phyloP scores from a whole-genome alignment of 345 rosid genomes.

The Camelina neglecta region DNA sequence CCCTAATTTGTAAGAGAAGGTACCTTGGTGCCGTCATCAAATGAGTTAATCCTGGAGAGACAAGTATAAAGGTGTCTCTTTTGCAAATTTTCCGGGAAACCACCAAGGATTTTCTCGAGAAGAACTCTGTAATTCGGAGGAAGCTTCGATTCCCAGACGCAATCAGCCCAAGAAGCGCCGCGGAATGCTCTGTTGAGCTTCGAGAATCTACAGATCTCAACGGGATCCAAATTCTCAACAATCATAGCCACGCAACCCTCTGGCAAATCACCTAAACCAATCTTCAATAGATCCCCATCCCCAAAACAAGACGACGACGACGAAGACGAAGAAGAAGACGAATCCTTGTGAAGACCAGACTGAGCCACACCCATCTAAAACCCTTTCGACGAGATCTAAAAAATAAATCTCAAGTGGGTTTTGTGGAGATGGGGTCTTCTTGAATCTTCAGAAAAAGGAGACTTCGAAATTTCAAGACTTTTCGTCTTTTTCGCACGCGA shows the following conservation, averaged over 20 bases:
- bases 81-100: slow-evolving; percentile 47
- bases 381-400: slow-evolving; percentile 14
- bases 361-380: slow-evolving; percentile 64
- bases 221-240: slow-evolving; percentile 69
- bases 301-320: slow-evolving; percentile 35
- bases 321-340: slow-evolving; percentile 12
- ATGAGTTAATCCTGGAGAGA: slow-evolving; percentile 60
- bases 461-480: slow-evolving; percentile 13
- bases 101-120: slow-evolving; percentile 58
- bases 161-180: slow-evolving; percentile 94
- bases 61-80: slow-evolving; percentile 70
- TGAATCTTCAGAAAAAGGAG: not conserved
- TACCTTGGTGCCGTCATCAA: slow-evolving; percentile 85
- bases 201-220: slow-evolving; percentile 77
- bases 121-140: slow-evolving; percentile 65
- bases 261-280: slow-evolving; percentile 76
- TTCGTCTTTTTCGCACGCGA: slow-evolving; percentile 17
- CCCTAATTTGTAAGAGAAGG: slow-evolving; percentile 8
- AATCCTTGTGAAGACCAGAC: slow-evolving; percentile 47
- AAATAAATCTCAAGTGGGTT: not conserved
- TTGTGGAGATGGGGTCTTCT: not conserved
- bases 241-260: slow-evolving; percentile 81
- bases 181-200: slow-evolving; percentile 77
- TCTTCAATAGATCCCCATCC: slow-evolving; percentile 24
- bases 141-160: slow-evolving; percentile 92